Conservation (phyloP, 2,329 filamentous ascomycete genomes). For the Penicillium sp. region DNA sequence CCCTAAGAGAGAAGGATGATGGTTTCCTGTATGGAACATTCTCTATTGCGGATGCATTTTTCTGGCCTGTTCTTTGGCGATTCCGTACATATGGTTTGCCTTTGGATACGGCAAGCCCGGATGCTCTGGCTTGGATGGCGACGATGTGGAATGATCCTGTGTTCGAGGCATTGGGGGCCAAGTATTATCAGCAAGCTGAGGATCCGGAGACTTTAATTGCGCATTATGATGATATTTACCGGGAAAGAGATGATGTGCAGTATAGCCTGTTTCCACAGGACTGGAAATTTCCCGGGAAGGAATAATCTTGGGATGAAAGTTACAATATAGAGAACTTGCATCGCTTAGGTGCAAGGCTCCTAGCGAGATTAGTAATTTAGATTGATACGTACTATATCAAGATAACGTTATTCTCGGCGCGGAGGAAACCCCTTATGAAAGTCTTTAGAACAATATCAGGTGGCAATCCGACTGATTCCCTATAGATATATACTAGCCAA, state of each 20-base stretch:
- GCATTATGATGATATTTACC: slow-evolving; percentile 35
- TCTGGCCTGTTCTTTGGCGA: slow-evolving; percentile 41
- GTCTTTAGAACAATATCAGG: no score
- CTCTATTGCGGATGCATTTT: slow-evolving; percentile 41
- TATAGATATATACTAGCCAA: no score
- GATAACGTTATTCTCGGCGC: no score
- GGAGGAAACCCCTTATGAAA: no score
- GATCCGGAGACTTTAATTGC: slow-evolving; percentile 27
- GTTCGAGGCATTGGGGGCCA: slow-evolving; percentile 22
- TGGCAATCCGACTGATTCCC: no score
- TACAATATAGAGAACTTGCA: no score
- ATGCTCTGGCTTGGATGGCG: slow-evolving; percentile 33
- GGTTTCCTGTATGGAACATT: slow-evolving; percentile 39
- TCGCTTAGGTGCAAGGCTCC: no score
- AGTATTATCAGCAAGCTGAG: slow-evolving; percentile 31
- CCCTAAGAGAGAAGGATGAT: slow-evolving; percentile 29
- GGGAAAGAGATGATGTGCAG: slow-evolving; percentile 23
- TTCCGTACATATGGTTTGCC: slow-evolving; percentile 35
- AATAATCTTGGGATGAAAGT: no score
- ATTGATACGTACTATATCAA: no score
- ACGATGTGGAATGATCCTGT: slow-evolving; percentile 35
- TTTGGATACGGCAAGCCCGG: slow-evolving; percentile 24
- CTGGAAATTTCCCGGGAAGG: slow-evolving; percentile 26
- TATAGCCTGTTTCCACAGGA: slow-evolving; percentile 28
- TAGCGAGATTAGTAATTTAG: no score